Evolutionary conservation across 164 flowering plant species (phyloP), one percentile per base, ranked within the genome.

Genomic region (Annona squamosa): DNA sequence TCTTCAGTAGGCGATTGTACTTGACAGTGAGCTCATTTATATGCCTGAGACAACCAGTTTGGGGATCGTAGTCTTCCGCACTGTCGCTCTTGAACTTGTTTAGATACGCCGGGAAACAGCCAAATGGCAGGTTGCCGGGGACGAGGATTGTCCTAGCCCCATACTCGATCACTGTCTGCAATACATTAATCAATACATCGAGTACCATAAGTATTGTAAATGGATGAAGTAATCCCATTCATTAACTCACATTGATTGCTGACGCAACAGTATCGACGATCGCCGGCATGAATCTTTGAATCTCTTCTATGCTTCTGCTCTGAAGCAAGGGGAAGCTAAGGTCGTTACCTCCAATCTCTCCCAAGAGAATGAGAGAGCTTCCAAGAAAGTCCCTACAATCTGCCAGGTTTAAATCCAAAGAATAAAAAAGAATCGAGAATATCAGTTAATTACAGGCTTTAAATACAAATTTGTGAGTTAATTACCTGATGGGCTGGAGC

Each of bases 331-430:
- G 59, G 46, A 72, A 46, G 62, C 77, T 73, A 67, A 75, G 77
- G 46, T 84, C 86, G 63, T 84, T 82, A 0, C 75, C 79, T 10
- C 86, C 83, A 44, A 82, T 82, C 74, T 84, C 85, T 64, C 86
- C 85, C 57, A 82, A 52, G 0, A 84, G 56, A 70, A 84, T 46
- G 7, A 84, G 61, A 10, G 81, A 72, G 0, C 37, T 78, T 5
- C 46, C 17, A 2, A 84, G 41, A 13, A 70, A 7, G 7, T 70
- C 56, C 2, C n/a, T 0, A 62, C 84, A 80, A 19, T 67, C 86
- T 81, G 75, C 46, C 9, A 1, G n/a, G 6, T 26, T 26, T 48
- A 48, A 48, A 48, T 5, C 5, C 12, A 48, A 48, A 48, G 12
- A 48, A 48, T 5, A 6, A 48, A 48, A 48, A 12, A 48, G 12